These are phyloP conservation scores for Fusarium chuoi DNA, from an alignment of 2,329 filamentous ascomycete genomes.

Conservation along the genomic window DNA sequence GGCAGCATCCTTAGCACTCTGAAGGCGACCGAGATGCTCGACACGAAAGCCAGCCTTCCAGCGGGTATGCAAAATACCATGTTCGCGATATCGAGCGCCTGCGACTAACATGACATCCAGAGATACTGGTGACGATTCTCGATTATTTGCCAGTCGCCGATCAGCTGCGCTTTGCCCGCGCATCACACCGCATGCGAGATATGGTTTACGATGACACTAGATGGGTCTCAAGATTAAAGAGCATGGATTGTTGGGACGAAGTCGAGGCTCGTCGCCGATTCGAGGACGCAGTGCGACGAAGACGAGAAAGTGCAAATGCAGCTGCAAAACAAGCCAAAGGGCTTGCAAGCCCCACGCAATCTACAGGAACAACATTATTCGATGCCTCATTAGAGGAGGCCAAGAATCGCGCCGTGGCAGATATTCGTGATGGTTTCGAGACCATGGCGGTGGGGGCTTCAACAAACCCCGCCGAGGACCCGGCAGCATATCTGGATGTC, in stretches of 20 bases:
- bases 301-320: constrained; percentile 63
- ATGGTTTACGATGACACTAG: constrained; percentile 99
- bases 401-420: constrained; percentile 52
- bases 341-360: constrained; percentile 23
- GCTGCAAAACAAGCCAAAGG: constrained; percentile 32
- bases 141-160: constrained; percentile 89
- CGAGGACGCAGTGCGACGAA: constrained; percentile 74
- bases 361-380: constrained; percentile 69
- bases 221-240: constrained; percentile 88
- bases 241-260: constrained; percentile 94
- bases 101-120: constrained; percentile 54
- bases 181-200: constrained; percentile 88
- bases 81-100: not conserved
- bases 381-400: constrained; percentile 77
- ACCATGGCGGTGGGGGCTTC: constrained; percentile 69
- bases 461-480: constrained; percentile 64
- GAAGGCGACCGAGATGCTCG: constrained; percentile 82
- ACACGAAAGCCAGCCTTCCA: constrained; percentile 80
- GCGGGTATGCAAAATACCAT: constrained; percentile 67
- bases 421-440: constrained; percentile 77
- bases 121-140: constrained; percentile 88
- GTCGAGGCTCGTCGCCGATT: constrained; percentile 82
- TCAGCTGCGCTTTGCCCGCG: constrained; percentile 84
- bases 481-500: constrained; percentile 73
- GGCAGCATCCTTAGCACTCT: constrained; percentile 77